Evolutionary conservation across 768 basidiomycete species (phyloP).

Genomic region (Hemileccinum impolitum): DNA sequence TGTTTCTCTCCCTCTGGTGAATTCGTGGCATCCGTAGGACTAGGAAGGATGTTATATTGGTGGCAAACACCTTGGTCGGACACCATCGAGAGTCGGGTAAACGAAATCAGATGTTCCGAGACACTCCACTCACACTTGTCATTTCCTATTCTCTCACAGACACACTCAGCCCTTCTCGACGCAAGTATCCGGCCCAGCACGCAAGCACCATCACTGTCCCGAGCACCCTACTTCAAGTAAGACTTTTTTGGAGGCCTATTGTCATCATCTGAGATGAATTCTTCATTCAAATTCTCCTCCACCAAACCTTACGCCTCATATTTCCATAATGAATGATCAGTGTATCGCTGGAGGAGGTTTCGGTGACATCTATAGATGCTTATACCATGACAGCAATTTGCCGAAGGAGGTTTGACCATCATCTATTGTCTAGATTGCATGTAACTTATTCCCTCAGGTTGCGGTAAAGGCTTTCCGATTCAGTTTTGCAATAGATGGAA

Average conservation of each 20-base stretch:
- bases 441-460: constrained; percentile 5
- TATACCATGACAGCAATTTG: neutral
- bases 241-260: too few relatives aligned
- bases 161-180: too few relatives aligned
- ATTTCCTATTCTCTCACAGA: too few relatives aligned
- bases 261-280: too few relatives aligned
- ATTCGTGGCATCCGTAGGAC: constrained; percentile 1
- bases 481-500: neutral
- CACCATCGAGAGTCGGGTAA: too few relatives aligned
- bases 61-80: too few relatives aligned
- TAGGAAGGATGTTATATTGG: too few relatives aligned
- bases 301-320: constrained; percentile 8
- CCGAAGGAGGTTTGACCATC: constrained; percentile 1
- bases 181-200: too few relatives aligned
- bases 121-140: too few relatives aligned
- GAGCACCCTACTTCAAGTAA: too few relatives aligned
- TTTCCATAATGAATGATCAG: neutral
- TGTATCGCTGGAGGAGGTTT: constrained; percentile 10
- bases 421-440: neutral
- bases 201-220: too few relatives aligned
- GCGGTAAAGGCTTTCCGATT: constrained; percentile 26
- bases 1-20: constrained; percentile 2
- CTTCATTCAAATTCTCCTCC: neutral
- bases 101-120: too few relatives aligned
- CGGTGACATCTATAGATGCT: constrained; percentile 14